Percentiles rank a stretch among this genome's conserved stretches.
These are phyloP conservation scores for Flammula alnicola DNA, from an alignment of 1,284 basidiomycete genomes.

Conservation along the genomic window DNA sequence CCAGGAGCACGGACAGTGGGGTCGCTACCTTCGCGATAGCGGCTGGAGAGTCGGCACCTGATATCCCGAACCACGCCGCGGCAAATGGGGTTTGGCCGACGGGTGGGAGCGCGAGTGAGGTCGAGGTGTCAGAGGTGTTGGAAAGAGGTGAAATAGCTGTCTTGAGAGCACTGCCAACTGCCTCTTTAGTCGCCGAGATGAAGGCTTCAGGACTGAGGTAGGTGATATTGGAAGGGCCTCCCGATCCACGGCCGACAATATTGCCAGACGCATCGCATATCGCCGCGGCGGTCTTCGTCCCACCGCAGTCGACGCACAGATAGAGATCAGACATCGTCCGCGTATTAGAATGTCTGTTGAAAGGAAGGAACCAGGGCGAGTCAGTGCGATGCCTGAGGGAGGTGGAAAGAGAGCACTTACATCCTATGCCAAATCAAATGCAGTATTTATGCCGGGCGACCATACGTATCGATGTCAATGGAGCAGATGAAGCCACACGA, in stretches of 20 bases:
- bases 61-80: slow-evolving; percentile 78
- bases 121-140: slow-evolving; percentile 20
- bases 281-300: slow-evolving; percentile 78
- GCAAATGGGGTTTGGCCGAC: slow-evolving; percentile 47
- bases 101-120: slow-evolving; percentile 46
- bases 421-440: neutral
- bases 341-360: too few species aligned
- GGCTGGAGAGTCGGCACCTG: slow-evolving; percentile 73
- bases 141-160: slow-evolving; percentile 35
- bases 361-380: neutral
- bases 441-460: slow-evolving; percentile 15
- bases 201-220: slow-evolving; percentile 40
- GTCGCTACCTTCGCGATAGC: slow-evolving; percentile 58
- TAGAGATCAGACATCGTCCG: too few species aligned
- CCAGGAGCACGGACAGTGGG: slow-evolving; percentile 57
- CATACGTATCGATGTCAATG: slow-evolving; percentile 13
- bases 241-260: slow-evolving; percentile 63
- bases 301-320: slow-evolving; percentile 83
- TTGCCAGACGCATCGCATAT: slow-evolving; percentile 59
- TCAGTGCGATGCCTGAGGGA: too few species aligned
- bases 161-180: slow-evolving; percentile 59
- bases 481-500: slow-evolving; percentile 9
- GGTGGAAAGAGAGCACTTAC: too few species aligned
- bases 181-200: slow-evolving; percentile 47
- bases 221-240: slow-evolving; percentile 56